Percentiles rank a stretch among this genome's conserved stretches.
Conservation (phyloP, 495 filamentous ascomycete species). For the Penicillium bovifimosum region DNA sequence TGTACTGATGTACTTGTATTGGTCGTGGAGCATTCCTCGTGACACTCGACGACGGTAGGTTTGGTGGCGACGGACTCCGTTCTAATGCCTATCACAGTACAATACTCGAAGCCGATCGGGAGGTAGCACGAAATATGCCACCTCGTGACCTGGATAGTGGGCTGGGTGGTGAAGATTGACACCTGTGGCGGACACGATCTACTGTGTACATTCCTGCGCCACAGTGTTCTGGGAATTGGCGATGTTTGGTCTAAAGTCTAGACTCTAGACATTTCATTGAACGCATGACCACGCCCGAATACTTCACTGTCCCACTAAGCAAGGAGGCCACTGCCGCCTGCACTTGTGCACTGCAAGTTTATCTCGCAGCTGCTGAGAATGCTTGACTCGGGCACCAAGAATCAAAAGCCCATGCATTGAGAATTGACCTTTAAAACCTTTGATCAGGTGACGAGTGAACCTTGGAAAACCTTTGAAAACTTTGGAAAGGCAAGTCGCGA, state of each 20-base stretch:
- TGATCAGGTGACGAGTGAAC: not conserved
- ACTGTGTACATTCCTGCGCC: conserved; percentile 1
- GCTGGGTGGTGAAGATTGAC: not conserved
- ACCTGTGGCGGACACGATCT: not conserved
- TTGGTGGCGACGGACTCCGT: not conserved
- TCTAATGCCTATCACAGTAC: too few species aligned
- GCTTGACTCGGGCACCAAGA: not conserved
- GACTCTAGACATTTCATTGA: not conserved
- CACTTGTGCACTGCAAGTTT: not conserved
- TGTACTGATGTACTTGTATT: not conserved
- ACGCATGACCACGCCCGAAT: not conserved
- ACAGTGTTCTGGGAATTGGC: not conserved
- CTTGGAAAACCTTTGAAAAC: not conserved
- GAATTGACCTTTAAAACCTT: not conserved
- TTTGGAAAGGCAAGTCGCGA: not conserved
- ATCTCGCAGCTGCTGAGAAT: not conserved
- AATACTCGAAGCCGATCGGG: not conserved
- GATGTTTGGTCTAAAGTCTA: not conserved
- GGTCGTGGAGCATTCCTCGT: not conserved
- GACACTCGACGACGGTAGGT: not conserved
- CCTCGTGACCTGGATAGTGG: not conserved
- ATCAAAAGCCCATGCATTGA: not conserved
- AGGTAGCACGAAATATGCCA: not conserved
- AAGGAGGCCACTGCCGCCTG: not conserved
- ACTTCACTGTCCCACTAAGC: not conserved